These are phyloP conservation scores for Amanita rubescens DNA, from an alignment of 768 basidiomycete species.

Conservation along the genomic window DNA sequence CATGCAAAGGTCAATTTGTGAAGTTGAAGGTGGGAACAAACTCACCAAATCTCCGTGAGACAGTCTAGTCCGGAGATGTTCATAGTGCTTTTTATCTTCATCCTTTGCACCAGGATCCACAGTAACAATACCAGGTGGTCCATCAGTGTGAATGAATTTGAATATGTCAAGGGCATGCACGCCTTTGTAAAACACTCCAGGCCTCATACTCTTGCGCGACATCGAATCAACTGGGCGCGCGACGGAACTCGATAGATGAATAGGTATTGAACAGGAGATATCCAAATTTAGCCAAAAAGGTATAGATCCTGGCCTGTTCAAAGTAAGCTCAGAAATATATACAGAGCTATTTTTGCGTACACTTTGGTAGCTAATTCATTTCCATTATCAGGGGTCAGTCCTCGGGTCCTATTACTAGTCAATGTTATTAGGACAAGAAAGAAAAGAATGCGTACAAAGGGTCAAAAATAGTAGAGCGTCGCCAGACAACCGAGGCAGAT, in stretches of 20 bases:
- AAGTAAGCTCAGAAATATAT: neutral
- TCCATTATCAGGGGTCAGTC: neutral
- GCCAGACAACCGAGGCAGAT: slow-evolving; percentile 26
- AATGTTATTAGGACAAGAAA: neutral
- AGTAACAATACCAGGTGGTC: slow-evolving; percentile 40
- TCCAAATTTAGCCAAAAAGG: slow-evolving; percentile 44
- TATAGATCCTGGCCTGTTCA: neutral
- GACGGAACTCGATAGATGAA: slow-evolving; percentile 31
- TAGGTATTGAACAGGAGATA: slow-evolving; percentile 41
- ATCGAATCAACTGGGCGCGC: slow-evolving; percentile 30
- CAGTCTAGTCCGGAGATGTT: slow-evolving; percentile 42
- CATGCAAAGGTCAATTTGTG: neutral
- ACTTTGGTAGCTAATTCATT: neutral
- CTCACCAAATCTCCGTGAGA: slow-evolving; percentile 47
- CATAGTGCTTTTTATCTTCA: slow-evolving; percentile 39
- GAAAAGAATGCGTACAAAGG: slow-evolving; percentile 40
- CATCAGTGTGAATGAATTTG: slow-evolving; percentile 43
- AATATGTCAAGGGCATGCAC: slow-evolving; percentile 42
- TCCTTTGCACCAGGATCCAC: slow-evolving; percentile 32
- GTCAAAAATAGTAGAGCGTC: slow-evolving; percentile 57
- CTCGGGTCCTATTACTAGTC: neutral
- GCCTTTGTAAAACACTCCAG: slow-evolving; percentile 55
- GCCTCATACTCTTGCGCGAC: slow-evolving; percentile 33
- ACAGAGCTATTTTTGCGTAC: neutral
- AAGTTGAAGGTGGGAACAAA: slow-evolving; percentile 1